Conservation (phyloP, 805 yeast species). For the Myxozyma udenii region DNA sequence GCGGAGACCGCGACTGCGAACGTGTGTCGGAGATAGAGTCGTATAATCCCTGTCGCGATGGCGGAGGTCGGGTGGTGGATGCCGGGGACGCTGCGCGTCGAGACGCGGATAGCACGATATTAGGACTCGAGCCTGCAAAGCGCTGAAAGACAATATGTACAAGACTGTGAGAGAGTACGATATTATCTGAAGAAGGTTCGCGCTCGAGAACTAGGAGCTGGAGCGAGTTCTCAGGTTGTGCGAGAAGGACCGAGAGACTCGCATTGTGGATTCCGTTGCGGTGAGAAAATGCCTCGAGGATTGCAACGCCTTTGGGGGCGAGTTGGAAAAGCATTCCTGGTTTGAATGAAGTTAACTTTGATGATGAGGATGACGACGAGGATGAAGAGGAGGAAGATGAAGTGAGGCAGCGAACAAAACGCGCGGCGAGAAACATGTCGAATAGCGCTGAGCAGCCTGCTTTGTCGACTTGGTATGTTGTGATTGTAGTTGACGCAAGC, state of each 20-base stretch:
- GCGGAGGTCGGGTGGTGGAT: not conserved
- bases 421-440: conserved; percentile 21
- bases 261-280: conserved; percentile 47
- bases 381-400: conserved; percentile 6
- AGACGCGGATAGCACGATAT: conserved; percentile 35
- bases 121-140: conserved; percentile 64
- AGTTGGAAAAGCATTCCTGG: conserved; percentile 52
- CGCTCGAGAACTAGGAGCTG: conserved; percentile 66
- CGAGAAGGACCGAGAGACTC: conserved; percentile 43
- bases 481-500: conserved; percentile 41
- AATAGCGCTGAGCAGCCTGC: conserved; percentile 9
- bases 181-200: conserved; percentile 53
- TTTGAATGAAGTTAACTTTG: conserved; percentile 11
- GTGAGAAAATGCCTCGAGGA: conserved; percentile 59
- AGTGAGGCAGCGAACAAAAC: conserved; percentile 18
- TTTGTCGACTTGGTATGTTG: conserved; percentile 26
- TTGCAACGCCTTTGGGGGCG: conserved; percentile 83
- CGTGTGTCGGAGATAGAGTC: not conserved
- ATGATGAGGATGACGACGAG: too few species aligned
- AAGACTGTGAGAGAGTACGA: conserved; percentile 60
- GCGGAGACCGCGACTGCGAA: not conserved
- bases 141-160: conserved; percentile 60
- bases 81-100: not conserved
- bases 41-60: not conserved
- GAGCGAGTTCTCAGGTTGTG: conserved; percentile 67